phyloP scores from a whole-genome alignment of 176 grass and related monocot species.

The Puya raimondii region DNA sequence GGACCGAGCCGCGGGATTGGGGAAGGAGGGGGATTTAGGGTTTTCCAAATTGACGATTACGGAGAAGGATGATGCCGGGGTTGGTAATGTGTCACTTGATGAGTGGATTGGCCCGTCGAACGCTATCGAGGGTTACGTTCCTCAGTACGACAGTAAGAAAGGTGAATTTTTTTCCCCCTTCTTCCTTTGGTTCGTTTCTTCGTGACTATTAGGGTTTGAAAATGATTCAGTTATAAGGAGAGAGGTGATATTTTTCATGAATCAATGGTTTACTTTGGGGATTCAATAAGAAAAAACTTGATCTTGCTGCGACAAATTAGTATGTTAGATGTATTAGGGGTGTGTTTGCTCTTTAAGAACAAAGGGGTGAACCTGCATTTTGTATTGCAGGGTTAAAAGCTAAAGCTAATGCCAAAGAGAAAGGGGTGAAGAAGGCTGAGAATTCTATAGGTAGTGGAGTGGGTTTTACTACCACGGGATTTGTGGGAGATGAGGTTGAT shows the following conservation, averaged over 20 bases:
- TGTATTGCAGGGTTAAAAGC: conserved; percentile 44
- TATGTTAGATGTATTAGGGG: background rate
- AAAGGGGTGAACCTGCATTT: conserved; percentile 55
- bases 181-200: background rate
- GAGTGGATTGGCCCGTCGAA: conserved; percentile 63
- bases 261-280: background rate
- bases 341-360: conserved; percentile 16
- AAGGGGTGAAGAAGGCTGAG: conserved; percentile 14
- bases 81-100: conserved; percentile 39
- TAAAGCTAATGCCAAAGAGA: conserved; percentile 18
- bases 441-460: background rate
- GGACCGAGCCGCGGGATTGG: conserved; percentile 18
- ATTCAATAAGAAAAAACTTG: background rate
- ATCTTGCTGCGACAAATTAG: background rate
- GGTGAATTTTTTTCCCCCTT: conserved; percentile 1
- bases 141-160: conserved; percentile 19
- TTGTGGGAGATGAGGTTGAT: conserved; percentile 13
- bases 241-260: background rate
- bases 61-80: conserved; percentile 37
- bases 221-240: background rate
- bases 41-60: conserved; percentile 38
- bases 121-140: conserved; percentile 81
- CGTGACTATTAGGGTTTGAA: background rate
- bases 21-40: conserved; percentile 8
- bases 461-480: conserved; percentile 22